These are phyloP conservation scores for Pythium monospermum DNA, from an alignment of 352 stramenopile species.

Conservation along the genomic window DNA sequence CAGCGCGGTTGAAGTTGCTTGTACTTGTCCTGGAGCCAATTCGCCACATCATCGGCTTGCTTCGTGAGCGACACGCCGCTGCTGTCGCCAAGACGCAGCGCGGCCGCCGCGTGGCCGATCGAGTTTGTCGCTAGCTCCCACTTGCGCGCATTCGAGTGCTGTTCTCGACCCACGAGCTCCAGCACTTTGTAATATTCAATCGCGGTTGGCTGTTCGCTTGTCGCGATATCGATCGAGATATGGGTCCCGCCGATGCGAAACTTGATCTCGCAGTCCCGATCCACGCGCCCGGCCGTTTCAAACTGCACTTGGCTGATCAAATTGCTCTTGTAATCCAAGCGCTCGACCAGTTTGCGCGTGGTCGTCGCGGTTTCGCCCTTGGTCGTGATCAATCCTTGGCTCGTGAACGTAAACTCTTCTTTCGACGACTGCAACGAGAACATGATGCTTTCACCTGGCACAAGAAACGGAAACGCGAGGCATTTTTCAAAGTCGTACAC, in stretches of 20 bases:
- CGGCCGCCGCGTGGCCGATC: constrained; percentile 8
- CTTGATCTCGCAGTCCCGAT: constrained; percentile 26
- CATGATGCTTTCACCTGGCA: constrained; percentile 15
- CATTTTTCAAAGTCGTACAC: constrained; percentile 20
- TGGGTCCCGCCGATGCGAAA: constrained; percentile 7
- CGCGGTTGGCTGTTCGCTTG: constrained; percentile 5
- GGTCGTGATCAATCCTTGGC: constrained; percentile 11
- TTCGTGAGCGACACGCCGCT: neutral
- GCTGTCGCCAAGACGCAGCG: constrained; percentile 1
- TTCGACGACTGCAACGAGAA: constrained; percentile 21
- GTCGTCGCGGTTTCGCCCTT: constrained; percentile 18
- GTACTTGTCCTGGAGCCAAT: constrained; percentile 10
- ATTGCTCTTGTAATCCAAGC: constrained; percentile 20
- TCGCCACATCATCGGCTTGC: constrained; percentile 1
- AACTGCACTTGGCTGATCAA: constrained; percentile 13
- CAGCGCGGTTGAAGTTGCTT: constrained; percentile 14
- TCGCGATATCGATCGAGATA: constrained; percentile 23
- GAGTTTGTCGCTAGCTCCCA: constrained; percentile 7
- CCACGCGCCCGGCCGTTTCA: constrained; percentile 16
- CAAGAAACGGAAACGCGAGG: constrained; percentile 9
- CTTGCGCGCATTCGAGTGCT: constrained; percentile 6
- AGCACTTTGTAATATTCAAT: constrained; percentile 17
- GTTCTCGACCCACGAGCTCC: constrained; percentile 10
- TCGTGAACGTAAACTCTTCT: constrained; percentile 22
- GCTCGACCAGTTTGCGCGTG: constrained; percentile 20